Evolutionary conservation across 108 stramenopile genomes (phyloP), one percentile per base, ranked within the genome.

Genomic region (Asterionellopsis glacialis): DNA sequence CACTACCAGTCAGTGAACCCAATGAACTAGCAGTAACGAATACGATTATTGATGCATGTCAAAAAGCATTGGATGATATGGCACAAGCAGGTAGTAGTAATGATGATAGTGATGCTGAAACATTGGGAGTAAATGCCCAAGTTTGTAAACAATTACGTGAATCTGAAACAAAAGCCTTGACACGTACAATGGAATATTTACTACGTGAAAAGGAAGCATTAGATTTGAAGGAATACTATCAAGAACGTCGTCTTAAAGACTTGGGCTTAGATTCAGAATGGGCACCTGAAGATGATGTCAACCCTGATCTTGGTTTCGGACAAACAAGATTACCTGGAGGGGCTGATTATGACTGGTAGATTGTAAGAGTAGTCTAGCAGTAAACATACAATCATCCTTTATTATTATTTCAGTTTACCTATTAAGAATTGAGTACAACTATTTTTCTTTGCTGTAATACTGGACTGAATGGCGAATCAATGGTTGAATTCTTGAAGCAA

Each of bases 211-310:
- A 70, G 57, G 80, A 90, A 59, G 93, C 92, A 19, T 69, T 96
- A 62, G 94, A 94, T 65, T 60, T 84, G 63, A 95, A 95, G 73
- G 93, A 92, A 61, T 96, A 96, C 72, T 96, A 96, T 64, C 94
- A 95, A 67, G 88, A 94, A 68, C 69, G 94, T 41, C 83, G 96
- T 25, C 65, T 96, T 63, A 95, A 92, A 70, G 89, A 86, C 41
- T 68, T 96, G 54, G 90, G 91, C 12, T 71, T 96, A 45, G 92
- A 96, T 78, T 80, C 77, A 11, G 84, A 89, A 57, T 95, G 90
- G 90, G 47, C 64, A 15, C 81, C 75, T 33, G 93, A 94, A 69
- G 86, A 86, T 63, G 89, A 91, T 59, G 57, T 72, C n/a, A 33
- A 26, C n/a, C 55, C 53, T 1, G 82, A 83, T 39, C 16, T 84